Conservation (phyloP, 2,329 filamentous ascomycete genomes). For the Cytospora piceae region DNA sequence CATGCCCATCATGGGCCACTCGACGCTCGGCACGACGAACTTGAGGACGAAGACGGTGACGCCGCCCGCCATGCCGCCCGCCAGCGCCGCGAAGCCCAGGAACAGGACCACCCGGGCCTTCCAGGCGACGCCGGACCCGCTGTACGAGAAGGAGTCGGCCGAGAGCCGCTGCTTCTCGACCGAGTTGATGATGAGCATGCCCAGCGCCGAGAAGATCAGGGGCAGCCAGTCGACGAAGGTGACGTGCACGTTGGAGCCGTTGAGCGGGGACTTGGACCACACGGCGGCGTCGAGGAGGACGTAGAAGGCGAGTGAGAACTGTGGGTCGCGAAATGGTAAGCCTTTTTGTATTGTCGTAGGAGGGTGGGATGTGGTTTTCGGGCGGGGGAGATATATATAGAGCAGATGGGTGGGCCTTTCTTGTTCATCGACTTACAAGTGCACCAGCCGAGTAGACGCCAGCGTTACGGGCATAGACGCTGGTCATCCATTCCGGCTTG, state of each 20-base stretch:
- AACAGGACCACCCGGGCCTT: slow-evolving; percentile 71
- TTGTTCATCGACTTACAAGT: slow-evolving; percentile 52
- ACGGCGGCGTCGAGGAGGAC: slow-evolving; percentile 69
- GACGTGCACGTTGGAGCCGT: slow-evolving; percentile 65
- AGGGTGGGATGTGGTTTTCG: background rate
- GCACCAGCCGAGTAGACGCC: slow-evolving; percentile 67
- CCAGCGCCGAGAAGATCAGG: slow-evolving; percentile 67
- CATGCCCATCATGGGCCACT: slow-evolving; percentile 65
- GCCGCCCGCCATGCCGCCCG: slow-evolving; percentile 70
- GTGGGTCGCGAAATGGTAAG: slow-evolving; percentile 25
- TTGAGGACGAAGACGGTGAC: slow-evolving; percentile 71
- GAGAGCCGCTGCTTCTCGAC: slow-evolving; percentile 69
- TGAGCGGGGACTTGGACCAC: slow-evolving; percentile 65
- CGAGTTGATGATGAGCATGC: slow-evolving; percentile 73
- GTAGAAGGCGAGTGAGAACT: slow-evolving; percentile 73
- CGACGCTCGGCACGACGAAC: slow-evolving; percentile 60
- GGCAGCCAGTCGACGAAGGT: slow-evolving; percentile 73
- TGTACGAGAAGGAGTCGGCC: slow-evolving; percentile 66
- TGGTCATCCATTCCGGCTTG: slow-evolving; percentile 69
- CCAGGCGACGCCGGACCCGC: slow-evolving; percentile 67
- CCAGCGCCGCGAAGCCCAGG: slow-evolving; percentile 66
- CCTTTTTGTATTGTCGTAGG: background rate
- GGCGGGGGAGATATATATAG: background rate
- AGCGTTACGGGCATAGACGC: slow-evolving; percentile 63
- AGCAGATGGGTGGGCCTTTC: background rate